Conservation (phyloP, 108 stramenopile genomes). For the Cyclotella choctawhatcheeana region DNA sequence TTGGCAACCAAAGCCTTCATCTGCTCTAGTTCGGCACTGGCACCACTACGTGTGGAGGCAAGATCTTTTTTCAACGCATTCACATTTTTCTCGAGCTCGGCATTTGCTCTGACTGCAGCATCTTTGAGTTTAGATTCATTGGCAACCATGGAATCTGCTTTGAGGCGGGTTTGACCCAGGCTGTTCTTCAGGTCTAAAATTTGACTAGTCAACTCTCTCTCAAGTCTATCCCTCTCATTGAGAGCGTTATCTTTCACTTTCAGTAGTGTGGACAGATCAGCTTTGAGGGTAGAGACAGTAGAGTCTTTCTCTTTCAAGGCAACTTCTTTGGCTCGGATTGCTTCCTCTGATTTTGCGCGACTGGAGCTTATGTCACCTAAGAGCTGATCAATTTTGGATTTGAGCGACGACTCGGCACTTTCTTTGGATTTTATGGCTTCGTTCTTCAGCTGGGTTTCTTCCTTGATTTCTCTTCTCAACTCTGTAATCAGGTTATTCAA, state of each 20-base stretch:
- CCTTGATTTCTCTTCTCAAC: constrained; percentile 53
- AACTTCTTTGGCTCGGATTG: constrained; percentile 5
- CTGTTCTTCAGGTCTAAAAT: constrained; percentile 26
- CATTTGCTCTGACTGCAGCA: constrained; percentile 4
- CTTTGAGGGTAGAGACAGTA: constrained; percentile 24
- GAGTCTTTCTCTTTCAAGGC: constrained; percentile 28
- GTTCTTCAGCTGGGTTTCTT: constrained; percentile 43
- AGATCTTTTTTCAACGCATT: constrained; percentile 24
- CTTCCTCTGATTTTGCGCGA: constrained; percentile 14
- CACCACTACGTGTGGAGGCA: constrained; percentile 7
- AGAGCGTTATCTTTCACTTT: constrained; percentile 35
- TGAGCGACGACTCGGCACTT: constrained; percentile 17
- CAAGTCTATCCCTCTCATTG: constrained; percentile 29
- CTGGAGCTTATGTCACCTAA: constrained; percentile 8
- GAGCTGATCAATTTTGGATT: constrained; percentile 35
- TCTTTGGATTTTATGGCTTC: constrained; percentile 26
- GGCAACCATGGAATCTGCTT: background rate
- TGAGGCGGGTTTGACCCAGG: constrained; percentile 2
- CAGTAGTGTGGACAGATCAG: constrained; percentile 27
- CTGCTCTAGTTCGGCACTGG: constrained; percentile 12
- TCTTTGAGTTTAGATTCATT: constrained; percentile 31
- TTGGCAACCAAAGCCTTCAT: background rate
- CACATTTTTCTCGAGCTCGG: constrained; percentile 21
- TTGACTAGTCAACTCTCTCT: constrained; percentile 20
- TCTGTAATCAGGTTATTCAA: constrained; percentile 61